Percentiles rank a stretch among this genome's conserved stretches.
phyloP scores from a whole-genome alignment of 305 asterid genomes.

The Solanum hybrid region DNA sequence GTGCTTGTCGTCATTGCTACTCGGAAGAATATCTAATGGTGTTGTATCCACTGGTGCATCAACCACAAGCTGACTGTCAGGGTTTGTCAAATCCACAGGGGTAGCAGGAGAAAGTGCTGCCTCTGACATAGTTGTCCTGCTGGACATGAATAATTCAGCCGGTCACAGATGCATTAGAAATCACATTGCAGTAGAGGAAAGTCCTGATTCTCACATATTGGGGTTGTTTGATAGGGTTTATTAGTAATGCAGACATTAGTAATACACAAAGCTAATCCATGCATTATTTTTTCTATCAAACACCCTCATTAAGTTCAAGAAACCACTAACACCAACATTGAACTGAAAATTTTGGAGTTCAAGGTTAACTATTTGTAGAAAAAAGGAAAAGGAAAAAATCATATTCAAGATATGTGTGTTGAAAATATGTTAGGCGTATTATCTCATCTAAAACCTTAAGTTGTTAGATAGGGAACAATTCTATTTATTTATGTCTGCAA shows the following conservation, averaged over 20 bases:
- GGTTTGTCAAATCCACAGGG: constrained; percentile 47
- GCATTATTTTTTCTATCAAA: background rate
- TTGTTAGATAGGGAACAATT: background rate
- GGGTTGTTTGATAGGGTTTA: background rate
- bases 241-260: background rate
- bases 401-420: background rate
- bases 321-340: background rate
- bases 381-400: background rate
- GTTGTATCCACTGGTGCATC: constrained; percentile 45
- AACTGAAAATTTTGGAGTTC: background rate
- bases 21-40: constrained; percentile 24
- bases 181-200: background rate
- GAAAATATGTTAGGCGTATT: background rate
- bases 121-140: constrained; percentile 70
- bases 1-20: constrained; percentile 53
- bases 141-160: constrained; percentile 48
- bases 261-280: background rate
- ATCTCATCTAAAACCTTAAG: background rate
- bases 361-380: background rate
- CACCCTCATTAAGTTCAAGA: background rate
- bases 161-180: constrained; percentile 1
- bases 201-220: background rate
- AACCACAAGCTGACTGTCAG: constrained; percentile 44
- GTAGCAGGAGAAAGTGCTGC: constrained; percentile 41
- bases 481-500: background rate